Evolutionary conservation across 306 rosid genomes (phyloP).

Genomic region (Ammopiptanthus mongolicus): DNA sequence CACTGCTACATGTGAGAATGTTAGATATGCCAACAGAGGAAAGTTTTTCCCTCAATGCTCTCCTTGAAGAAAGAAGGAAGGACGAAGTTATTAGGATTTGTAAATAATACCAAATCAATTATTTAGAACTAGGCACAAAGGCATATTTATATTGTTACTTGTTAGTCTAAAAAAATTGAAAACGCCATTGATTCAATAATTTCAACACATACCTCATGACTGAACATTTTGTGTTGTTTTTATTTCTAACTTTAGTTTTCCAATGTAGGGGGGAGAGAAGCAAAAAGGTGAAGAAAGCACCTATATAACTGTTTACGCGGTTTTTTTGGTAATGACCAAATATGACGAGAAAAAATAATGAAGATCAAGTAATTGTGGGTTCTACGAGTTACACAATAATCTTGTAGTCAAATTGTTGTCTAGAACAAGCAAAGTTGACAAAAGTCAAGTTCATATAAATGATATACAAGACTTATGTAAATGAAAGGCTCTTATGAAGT

Average conservation of each 20-base stretch:
- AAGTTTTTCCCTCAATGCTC: slow-evolving; percentile 50
- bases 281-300: not conserved
- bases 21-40: slow-evolving; percentile 21
- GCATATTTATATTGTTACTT: not conserved
- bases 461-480: no score
- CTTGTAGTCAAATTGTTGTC: no score
- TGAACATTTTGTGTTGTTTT: not conserved
- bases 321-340: no score
- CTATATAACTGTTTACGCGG: no score
- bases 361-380: no score
- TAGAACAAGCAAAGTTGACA: no score
- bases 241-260: not conserved
- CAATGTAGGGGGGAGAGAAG: not conserved
- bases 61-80: not conserved
- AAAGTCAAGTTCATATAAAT: no score
- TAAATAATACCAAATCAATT: not conserved
- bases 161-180: not conserved
- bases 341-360: no score
- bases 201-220: not conserved
- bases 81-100: not conserved
- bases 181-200: not conserved
- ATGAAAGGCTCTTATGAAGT: no score
- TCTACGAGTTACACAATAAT: no score
- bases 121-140: not conserved
- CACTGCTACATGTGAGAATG: slow-evolving; percentile 55